phyloP scores from a whole-genome alignment of 495 filamentous ascomycete species.

The Penicillium chermesinum region DNA sequence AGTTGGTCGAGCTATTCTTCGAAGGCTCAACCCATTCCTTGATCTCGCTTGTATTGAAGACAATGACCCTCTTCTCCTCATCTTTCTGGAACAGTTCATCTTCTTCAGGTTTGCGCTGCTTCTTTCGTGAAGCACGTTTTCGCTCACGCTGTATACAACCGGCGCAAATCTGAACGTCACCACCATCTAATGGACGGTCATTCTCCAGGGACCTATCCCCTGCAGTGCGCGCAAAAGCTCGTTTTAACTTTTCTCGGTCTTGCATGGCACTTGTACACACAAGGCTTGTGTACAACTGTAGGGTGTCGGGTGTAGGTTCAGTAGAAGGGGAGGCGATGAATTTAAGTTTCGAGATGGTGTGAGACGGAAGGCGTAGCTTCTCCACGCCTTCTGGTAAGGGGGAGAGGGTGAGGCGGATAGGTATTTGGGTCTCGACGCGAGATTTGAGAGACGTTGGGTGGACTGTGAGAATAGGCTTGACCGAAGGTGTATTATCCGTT shows the following conservation, averaged over 20 bases:
- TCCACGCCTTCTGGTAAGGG: constrained; percentile 67
- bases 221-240: constrained; percentile 63
- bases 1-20: constrained; percentile 26
- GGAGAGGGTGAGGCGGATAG: constrained; percentile 68
- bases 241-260: constrained; percentile 53
- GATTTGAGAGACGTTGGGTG: constrained; percentile 73
- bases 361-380: constrained; percentile 75
- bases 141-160: constrained; percentile 80
- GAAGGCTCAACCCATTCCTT: constrained; percentile 72
- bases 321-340: constrained; percentile 64
- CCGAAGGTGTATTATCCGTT: constrained; percentile 18
- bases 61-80: constrained; percentile 74
- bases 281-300: constrained; percentile 74
- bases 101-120: constrained; percentile 79
- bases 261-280: constrained; percentile 95
- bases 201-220: constrained; percentile 49
- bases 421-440: constrained; percentile 91
- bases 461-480: constrained; percentile 46
- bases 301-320: constrained; percentile 58
- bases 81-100: constrained; percentile 71
- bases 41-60: constrained; percentile 90
- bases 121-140: constrained; percentile 85
- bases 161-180: constrained; percentile 76
- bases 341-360: constrained; percentile 90
- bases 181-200: constrained; percentile 72